Percentiles rank a stretch among this genome's conserved stretches.
Evolutionary conservation across 2,329 filamentous ascomycete genomes (phyloP).

Genomic region (Alternaria postmessia): DNA sequence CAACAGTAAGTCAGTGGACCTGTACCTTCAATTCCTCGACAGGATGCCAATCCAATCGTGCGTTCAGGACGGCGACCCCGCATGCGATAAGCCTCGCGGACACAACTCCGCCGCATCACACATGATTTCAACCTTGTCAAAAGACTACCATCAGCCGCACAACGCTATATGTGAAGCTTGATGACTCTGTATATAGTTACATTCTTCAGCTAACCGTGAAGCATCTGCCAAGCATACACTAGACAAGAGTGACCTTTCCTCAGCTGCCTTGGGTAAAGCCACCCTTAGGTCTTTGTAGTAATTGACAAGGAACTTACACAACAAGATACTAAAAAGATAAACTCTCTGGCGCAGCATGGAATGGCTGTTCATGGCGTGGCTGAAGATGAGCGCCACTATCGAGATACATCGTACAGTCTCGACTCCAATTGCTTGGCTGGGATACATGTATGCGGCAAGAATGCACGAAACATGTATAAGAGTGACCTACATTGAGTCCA

Average conservation of each 20-base stretch:
- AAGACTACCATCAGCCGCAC: neutral
- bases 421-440: neutral
- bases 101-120: neutral
- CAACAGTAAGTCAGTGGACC: neutral
- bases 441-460: neutral
- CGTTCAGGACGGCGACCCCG: neutral
- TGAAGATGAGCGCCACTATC: neutral
- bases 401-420: neutral
- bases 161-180: neutral
- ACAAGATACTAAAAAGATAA: too few species aligned
- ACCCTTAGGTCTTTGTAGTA: neutral
- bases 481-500: neutral
- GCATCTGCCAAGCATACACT: neutral
- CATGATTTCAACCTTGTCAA: neutral
- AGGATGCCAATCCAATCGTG: neutral
- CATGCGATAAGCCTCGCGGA: neutral
- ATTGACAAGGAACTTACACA: neutral
- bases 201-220: neutral
- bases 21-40: neutral
- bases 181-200: neutral
- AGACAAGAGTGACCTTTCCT: neutral
- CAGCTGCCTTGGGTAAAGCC: neutral
- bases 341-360: neutral
- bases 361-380: neutral
- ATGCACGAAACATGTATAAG: neutral